Base-by-base conservation (phyloP, 352 stramenopile species). In the Phytophthora palmivora region DNA sequence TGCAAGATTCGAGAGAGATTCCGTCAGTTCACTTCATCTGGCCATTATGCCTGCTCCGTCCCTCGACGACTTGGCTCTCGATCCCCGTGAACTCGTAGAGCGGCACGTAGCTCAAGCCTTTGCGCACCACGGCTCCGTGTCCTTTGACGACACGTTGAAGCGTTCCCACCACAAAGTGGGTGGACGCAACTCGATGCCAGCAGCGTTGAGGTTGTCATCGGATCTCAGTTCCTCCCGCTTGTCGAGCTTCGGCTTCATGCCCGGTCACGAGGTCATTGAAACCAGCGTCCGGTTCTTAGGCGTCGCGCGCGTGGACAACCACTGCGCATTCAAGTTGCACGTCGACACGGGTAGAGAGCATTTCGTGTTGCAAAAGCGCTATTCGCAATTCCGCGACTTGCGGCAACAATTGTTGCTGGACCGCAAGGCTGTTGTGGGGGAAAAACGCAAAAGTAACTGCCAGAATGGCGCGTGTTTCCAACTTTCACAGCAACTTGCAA, bases 301-400 rank as follows among this genome's bases (percentile, higher is more conserved):
- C 12, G 71, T 92, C 47, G 67, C 67, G 8, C 61, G 57, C 28
- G 30, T 56, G 41, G 28, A 63, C 45, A 58, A 63, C 42, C 78
- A 91, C 70, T 85, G 76, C 42, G 70, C 71, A 14, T 94, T 82
- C 66, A 56, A 66, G 37, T 22, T 92, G 45, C 69, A 89, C 11
- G 78, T 94, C 16, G 67, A 85, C 48, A 87, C 81, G 16, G 72
- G 71, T 22, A 50, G 50, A 14, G 77, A 84, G 43, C 65, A 78
- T 22, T 90, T 82, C 39, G 66, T 86, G 22, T 26, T 92, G 15
- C 60, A 81, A 47, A 89, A 87, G 70, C 78, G 85, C 46, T 94
- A 70, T 70, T 91, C 81, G 34, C 77, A 94, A 47, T 88, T 92
- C 64, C 79, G 82, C 44, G 71, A 74, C 14, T 77, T 94, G 14